phyloP scores from a whole-genome alignment of 2,329 filamentous ascomycete genomes.

The Colletotrichum spaethianum region DNA sequence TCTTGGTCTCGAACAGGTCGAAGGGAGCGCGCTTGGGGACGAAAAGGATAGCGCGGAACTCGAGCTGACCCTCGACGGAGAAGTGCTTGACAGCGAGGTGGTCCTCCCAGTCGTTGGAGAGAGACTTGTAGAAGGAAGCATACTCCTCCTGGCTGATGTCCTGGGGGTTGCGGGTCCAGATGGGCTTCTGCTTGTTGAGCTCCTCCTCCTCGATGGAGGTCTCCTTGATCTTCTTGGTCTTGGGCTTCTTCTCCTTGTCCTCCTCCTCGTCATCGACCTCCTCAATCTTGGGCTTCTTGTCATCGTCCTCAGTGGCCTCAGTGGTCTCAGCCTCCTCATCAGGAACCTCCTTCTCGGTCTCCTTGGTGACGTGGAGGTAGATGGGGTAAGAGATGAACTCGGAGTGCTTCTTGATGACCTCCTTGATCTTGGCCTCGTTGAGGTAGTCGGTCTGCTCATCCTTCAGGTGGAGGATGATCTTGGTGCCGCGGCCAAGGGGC shows the following conservation, averaged over 20 bases:
- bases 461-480: slow-evolving; percentile 99
- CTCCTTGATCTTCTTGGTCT: slow-evolving; percentile 99
- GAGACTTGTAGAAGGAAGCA: slow-evolving; percentile 99
- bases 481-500: slow-evolving; percentile 92
- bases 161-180: slow-evolving; percentile 98
- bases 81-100: slow-evolving; percentile 99
- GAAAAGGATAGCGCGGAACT: slow-evolving; percentile 99
- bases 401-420: slow-evolving; percentile 99
- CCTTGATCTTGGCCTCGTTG: slow-evolving; percentile 99
- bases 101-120: slow-evolving; percentile 99
- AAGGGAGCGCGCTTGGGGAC: slow-evolving; percentile 99
- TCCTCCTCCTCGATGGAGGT: slow-evolving; percentile 99
- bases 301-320: slow-evolving; percentile 74
- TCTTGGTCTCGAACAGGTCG: slow-evolving; percentile 99
- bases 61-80: slow-evolving; percentile 99
- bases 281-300: slow-evolving; percentile 97
- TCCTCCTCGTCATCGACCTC: slow-evolving; percentile 91
- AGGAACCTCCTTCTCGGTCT: slow-evolving; percentile 98
- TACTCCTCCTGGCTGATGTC: slow-evolving; percentile 98
- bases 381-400: slow-evolving; percentile 99
- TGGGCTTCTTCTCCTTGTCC: slow-evolving; percentile 90
- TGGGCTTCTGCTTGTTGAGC: slow-evolving; percentile 99
- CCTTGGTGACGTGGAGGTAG: slow-evolving; percentile 99
- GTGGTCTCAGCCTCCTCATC: slow-evolving; percentile 91
- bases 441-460: slow-evolving; percentile 99